Conservation (phyloP, 371 early-diverging fungal species). For the Nematocida minor region DNA sequence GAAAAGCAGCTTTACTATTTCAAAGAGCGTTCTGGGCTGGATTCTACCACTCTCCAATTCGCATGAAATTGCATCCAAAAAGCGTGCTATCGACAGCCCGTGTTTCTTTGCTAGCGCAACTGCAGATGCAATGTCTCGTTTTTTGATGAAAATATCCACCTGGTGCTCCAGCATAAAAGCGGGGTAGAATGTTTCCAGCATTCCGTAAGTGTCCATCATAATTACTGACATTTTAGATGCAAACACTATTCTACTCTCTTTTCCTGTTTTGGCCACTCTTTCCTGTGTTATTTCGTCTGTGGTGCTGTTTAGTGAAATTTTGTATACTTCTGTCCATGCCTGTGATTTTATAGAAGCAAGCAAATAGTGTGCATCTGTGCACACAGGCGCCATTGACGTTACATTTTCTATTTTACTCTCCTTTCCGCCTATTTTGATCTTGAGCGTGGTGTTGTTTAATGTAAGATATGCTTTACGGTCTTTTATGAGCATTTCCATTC, state of each 20-base stretch:
- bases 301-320: neutral
- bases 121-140: neutral
- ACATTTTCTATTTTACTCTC: neutral
- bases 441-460: neutral
- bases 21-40: neutral
- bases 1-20: slow-evolving; percentile 7
- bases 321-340: slow-evolving; percentile 23
- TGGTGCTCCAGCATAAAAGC: slow-evolving; percentile 5
- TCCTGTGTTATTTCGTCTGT: neutral
- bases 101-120: slow-evolving; percentile 17
- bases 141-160: neutral
- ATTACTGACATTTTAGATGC: neutral
- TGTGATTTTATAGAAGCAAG: neutral
- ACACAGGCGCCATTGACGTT: neutral
- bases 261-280: slow-evolving; percentile 8
- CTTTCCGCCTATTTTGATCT: neutral
- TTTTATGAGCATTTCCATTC: neutral
- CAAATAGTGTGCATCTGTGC: neutral
- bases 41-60: neutral
- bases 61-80: neutral
- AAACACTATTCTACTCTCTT: slow-evolving; percentile 24
- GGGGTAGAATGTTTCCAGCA: slow-evolving; percentile 38
- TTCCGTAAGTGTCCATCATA: slow-evolving; percentile 14
- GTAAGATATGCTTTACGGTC: neutral
- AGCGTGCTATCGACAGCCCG: neutral